Evolutionary conservation across 202 grass and related monocot genomes (phyloP), one percentile per base, ranked within the genome.

Genomic region (Panicum hallii): DNA sequence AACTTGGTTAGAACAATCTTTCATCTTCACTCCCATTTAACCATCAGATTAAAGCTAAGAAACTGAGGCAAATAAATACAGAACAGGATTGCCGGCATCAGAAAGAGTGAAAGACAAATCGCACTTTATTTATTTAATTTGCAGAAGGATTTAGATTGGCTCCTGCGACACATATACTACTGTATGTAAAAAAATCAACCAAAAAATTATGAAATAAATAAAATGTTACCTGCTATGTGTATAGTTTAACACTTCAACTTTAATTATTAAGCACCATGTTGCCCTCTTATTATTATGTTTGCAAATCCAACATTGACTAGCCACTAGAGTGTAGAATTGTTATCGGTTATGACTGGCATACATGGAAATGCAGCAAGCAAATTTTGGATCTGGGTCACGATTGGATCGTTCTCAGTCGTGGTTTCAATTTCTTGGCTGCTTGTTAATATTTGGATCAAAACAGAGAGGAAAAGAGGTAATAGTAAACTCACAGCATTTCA

Each of bases 361-460:
- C 49, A 81, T 67, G 77, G 77, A 58, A 36, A 14, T 40, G 49
- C 84, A 87, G 77, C 77, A 52, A 87, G 49, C 48, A 87, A 34
- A 53, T 84, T 84, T 84, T 84, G 72, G 82, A 84, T 84, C 34
- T 84, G 82, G 82, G 6, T 84, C 30, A 45, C 1, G 2, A 54
- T 84, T n/a, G 82, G 82, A 55, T 84, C 82, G 11, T 84, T 84
- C 47, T 84, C 82, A 4, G 60, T 84, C 36, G 64, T 56, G 2
- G 36, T 67, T 14, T 76, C 82, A 56, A 50, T 32, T 34, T 67
- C 71, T 45, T 84, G 58, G 47, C 54, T 84, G 72, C 82, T 84
- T 76, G 45, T 84, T 66, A 72, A 84, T 84, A 84, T 84, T 45
- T 84, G 82, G 82, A 84, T 84, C 36, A 76, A 56, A 67, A 75